A percentile compares a stretch with the other conserved stretches of the same genome.
These are phyloP conservation scores for Diaporthe sp. DNA, from an alignment of 2,329 filamentous ascomycete species.

Conservation along the genomic window DNA sequence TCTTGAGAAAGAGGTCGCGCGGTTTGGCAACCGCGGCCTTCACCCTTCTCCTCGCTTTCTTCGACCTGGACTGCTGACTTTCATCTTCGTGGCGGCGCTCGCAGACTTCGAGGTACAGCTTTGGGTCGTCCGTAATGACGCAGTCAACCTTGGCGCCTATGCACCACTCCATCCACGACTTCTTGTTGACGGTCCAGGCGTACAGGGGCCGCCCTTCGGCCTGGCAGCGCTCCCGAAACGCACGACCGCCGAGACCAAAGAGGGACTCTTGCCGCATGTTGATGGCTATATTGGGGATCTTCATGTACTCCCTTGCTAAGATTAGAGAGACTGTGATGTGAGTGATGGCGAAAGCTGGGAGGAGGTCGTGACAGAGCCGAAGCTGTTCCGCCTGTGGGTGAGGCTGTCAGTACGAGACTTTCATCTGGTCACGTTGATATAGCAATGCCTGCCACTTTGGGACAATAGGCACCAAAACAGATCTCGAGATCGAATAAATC, in stretches of 20 bases:
- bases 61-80: background rate
- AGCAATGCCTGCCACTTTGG: no score
- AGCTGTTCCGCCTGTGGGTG: constrained; percentile 47
- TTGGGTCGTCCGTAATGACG: constrained; percentile 87
- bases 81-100: constrained; percentile 42
- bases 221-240: constrained; percentile 73
- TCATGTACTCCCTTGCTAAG: constrained; percentile 78
- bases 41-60: constrained; percentile 4
- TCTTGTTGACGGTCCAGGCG: constrained; percentile 89
- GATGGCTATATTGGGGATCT: constrained; percentile 74
- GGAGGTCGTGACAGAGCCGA: constrained; percentile 67
- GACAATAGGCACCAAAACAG: no score
- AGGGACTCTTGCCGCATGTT: constrained; percentile 80
- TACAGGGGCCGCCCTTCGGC: constrained; percentile 70
- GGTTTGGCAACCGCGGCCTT: background rate
- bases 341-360: constrained; percentile 72
- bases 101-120: constrained; percentile 72
- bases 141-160: constrained; percentile 76
- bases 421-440: background rate
- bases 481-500: no score
- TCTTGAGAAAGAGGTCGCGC: constrained; percentile 1
- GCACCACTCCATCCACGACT: constrained; percentile 83
- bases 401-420: background rate
- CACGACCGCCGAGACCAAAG: constrained; percentile 72
- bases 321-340: constrained; percentile 74